These are phyloP conservation scores for Colletotrichum costaricense DNA, from an alignment of 2,329 filamentous ascomycete genomes.

Conservation along the genomic window DNA sequence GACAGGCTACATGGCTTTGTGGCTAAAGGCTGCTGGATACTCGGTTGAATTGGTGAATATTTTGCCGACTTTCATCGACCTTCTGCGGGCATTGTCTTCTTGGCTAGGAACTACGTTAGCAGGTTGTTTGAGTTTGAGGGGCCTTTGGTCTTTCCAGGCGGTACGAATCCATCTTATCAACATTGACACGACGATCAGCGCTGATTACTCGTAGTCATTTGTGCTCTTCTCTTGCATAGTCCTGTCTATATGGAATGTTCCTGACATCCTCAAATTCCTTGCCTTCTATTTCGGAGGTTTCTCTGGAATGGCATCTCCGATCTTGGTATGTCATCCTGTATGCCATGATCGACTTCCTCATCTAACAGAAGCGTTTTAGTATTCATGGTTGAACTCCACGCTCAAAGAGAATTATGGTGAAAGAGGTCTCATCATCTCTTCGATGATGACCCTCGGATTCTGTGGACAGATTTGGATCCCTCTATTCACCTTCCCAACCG, in stretches of 20 bases:
- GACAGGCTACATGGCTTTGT: slow-evolving; percentile 38
- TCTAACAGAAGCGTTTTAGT: slow-evolving; percentile 8
- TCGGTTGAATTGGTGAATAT: slow-evolving; percentile 35
- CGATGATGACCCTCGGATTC: slow-evolving; percentile 49
- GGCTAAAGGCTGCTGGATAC: slow-evolving; percentile 32
- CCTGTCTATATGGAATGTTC: slow-evolving; percentile 44
- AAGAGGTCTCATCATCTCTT: slow-evolving; percentile 45
- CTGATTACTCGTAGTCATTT: slow-evolving; percentile 21
- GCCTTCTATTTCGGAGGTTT: slow-evolving; percentile 46
- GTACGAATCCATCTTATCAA: not conserved
- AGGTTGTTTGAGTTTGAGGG: slow-evolving; percentile 41
- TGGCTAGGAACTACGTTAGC: slow-evolving; percentile 44
- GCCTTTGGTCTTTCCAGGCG: slow-evolving; percentile 43
- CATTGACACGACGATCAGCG: accelerated
- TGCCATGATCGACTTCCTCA: not conserved
- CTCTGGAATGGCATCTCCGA: slow-evolving; percentile 45
- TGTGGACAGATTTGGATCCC: slow-evolving; percentile 44
- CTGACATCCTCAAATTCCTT: slow-evolving; percentile 42
- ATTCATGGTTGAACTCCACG: slow-evolving; percentile 47
- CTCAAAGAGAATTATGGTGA: slow-evolving; percentile 47
- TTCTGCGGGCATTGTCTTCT: slow-evolving; percentile 40
- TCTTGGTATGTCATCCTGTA: slow-evolving; percentile 19
- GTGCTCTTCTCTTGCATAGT: slow-evolving; percentile 44
- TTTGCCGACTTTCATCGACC: slow-evolving; percentile 41
- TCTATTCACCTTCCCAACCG: slow-evolving; percentile 43